Percentiles rank a stretch among this genome's conserved stretches.
These are phyloP conservation scores for Naganishia sp. DNA, from an alignment of 1,284 basidiomycete genomes.

Conservation along the genomic window DNA sequence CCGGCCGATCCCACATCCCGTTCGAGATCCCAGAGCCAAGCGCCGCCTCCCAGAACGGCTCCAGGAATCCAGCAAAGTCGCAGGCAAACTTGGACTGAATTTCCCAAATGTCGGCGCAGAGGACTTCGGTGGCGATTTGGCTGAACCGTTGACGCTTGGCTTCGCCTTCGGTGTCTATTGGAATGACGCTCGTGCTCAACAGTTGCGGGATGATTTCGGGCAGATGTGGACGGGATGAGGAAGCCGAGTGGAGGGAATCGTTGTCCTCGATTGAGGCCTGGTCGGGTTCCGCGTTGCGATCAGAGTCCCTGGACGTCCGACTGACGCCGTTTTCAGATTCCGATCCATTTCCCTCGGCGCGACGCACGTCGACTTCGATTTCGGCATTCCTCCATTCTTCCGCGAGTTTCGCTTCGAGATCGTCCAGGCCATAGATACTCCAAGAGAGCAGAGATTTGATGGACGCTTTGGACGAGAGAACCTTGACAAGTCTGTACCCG, in stretches of 20 bases:
- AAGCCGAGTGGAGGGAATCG: background rate
- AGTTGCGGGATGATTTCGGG: constrained; percentile 19
- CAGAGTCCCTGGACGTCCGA: background rate
- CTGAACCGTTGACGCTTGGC: constrained; percentile 68
- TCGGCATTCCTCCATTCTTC: constrained; percentile 28
- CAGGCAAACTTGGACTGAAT: constrained; percentile 86
- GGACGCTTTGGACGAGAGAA: constrained; percentile 48
- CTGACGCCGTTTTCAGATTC: background rate
- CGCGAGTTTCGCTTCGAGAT: constrained; percentile 47
- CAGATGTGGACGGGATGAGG: constrained; percentile 2
- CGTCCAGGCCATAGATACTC: constrained; percentile 51
- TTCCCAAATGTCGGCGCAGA: constrained; percentile 93
- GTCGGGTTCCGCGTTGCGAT: background rate
- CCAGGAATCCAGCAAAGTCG: constrained; percentile 62
- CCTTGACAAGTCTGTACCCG: constrained; percentile 31
- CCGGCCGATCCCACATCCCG: constrained; percentile 32
- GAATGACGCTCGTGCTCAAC: background rate
- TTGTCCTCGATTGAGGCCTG: background rate
- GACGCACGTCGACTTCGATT: background rate
- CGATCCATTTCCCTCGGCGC: background rate
- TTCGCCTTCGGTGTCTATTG: constrained; percentile 29
- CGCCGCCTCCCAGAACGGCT: constrained; percentile 84
- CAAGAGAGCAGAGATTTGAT: constrained; percentile 49
- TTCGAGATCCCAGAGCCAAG: constrained; percentile 5
- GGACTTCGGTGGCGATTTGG: constrained; percentile 89